A percentile compares a stretch with the other conserved stretches of the same genome.
phyloP scores from a whole-genome alignment of 78 protist genomes.

The Protostelium mycophagum region DNA sequence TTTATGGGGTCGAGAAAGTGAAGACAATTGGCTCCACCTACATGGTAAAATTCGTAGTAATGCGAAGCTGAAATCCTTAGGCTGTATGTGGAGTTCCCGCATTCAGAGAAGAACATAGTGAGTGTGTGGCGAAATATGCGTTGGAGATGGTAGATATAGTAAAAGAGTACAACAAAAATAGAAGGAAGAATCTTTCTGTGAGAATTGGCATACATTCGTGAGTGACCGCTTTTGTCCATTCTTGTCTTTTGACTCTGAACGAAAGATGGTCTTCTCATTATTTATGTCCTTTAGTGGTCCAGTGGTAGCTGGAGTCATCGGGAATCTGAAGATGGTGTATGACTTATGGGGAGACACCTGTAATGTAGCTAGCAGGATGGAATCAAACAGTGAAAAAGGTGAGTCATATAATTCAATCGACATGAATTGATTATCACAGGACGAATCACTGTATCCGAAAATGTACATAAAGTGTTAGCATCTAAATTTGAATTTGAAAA shows the following conservation, averaged over 20 bases:
- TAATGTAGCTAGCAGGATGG: conserved; percentile 73
- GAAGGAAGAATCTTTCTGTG: not conserved
- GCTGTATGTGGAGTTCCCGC: not conserved
- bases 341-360: conserved; percentile 77
- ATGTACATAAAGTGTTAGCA: conserved; percentile 12
- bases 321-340: not conserved
- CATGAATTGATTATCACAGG: conserved; percentile 6
- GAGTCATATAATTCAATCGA: not conserved
- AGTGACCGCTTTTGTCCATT: not conserved
- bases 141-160: not conserved
- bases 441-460: conserved; percentile 39
- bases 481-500: conserved; percentile 22
- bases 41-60: conserved; percentile 31
- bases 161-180: not conserved
- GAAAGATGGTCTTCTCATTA: not conserved
- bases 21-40: conserved; percentile 74
- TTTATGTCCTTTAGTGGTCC: not conserved
- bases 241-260: not conserved
- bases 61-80: not conserved
- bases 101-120: not conserved
- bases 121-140: not conserved
- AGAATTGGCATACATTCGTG: not conserved
- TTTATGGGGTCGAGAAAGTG: conserved; percentile 66
- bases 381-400: conserved; percentile 29
- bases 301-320: not conserved